Conservation (phyloP, 192 early-diverging fungal species). For the Linnemannia exigua region DNA sequence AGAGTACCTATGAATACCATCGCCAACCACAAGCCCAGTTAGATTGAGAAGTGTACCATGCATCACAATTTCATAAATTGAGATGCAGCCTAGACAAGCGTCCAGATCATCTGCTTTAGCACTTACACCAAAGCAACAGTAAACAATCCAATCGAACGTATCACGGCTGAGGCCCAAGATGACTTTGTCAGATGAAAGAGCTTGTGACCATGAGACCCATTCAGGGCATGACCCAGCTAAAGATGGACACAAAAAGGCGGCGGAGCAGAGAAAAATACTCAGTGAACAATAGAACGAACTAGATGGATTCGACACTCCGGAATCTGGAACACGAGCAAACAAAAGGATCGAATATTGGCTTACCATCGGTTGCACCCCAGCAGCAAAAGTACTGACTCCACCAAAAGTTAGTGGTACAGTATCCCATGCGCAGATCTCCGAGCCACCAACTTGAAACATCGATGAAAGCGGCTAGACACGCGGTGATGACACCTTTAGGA, state of each 20-base stretch:
- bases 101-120: not conserved
- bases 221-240: conserved; percentile 39
- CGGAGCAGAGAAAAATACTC: not conserved
- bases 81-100: not conserved
- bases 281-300: not conserved
- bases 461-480: conserved; percentile 76
- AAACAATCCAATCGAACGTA: conserved; percentile 58
- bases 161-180: conserved; percentile 43
- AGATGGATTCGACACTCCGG: not conserved
- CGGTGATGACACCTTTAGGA: conserved; percentile 61
- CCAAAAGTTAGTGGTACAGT: conserved; percentile 82
- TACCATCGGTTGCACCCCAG: conserved; percentile 64
- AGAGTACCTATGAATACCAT: conserved; percentile 21
- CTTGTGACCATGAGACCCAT: conserved; percentile 57
- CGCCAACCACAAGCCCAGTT: not conserved
- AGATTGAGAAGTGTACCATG: not conserved
- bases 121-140: conserved; percentile 57
- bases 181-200: conserved; percentile 24
- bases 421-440: conserved; percentile 86
- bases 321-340: not conserved
- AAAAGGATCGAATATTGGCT: not conserved
- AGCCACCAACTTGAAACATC: conserved; percentile 86
- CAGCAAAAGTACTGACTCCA: conserved; percentile 88
- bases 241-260: not conserved
- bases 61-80: not conserved